Evolutionary conservation across 495 filamentous ascomycete genomes (phyloP), one percentile per base, ranked within the genome.

Genomic region (Letharia lupina): DNA sequence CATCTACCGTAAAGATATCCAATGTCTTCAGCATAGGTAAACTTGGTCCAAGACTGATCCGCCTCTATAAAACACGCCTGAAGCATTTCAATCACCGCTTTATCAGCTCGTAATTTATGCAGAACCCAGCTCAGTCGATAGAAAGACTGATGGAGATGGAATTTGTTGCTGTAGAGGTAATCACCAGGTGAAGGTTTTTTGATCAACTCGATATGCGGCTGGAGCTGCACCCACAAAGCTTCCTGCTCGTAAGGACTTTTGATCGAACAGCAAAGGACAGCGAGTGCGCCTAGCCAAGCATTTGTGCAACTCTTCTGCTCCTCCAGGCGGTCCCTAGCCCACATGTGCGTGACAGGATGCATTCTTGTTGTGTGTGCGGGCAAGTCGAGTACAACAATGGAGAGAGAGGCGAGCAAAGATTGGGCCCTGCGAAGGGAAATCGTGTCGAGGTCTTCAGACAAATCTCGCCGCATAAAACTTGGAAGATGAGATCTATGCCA

Each of bases 221-320:
- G 52, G 52, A 56, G 52, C 52, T 56, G 52, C 13, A 35, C 52
- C 52, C 52, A 56, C 52, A 33, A 56, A 56, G 52, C 28, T 35
- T 56, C 31, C 13, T 15, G 52, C 52, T 33, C 1, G 31, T 56
- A 16, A 33, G 52, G 52, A 56, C 12, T 56, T 35, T 18, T 35
- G 52, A 56, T 56, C 12, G 52, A 33, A 56, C 11, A 18, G 15
- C 52, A 56, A 15, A 56, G 52, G 15, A 56, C 52, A 35, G 52
- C 28, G 28, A 56, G 28, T 20, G 52, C 15, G 13, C 52, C 28
- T 31, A 56, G 31, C 52, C 52, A 35, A 33, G 31, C 8, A 1
- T 35, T 18, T 18, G 13, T 18, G 31, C 4, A 4, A 8, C 18
- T 18, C 3, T 18, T 56, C 9, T 35, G 12, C 23, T 56, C 18